Evolutionary conservation across 2,329 filamentous ascomycete species (phyloP).

Genomic region (Fusarium incarnatum): DNA sequence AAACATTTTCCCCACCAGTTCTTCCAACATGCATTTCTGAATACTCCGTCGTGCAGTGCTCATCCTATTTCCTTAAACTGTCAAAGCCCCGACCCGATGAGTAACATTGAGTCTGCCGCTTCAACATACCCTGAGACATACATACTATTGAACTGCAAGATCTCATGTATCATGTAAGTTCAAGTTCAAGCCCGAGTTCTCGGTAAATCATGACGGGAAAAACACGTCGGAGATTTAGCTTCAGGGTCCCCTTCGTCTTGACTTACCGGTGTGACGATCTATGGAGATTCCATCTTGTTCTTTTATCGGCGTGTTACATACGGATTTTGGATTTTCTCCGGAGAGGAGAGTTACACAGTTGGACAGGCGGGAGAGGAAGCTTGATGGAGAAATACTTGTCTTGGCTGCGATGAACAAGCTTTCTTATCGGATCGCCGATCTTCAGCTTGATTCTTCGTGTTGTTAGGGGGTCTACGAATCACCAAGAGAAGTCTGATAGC

Average conservation of each 20-base stretch:
- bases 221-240: constrained; percentile 49
- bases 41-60: neutral
- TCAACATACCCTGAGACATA: constrained; percentile 60
- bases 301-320: constrained; percentile 68
- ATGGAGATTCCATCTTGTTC: constrained; percentile 54
- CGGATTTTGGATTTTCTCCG: constrained; percentile 67
- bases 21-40: constrained; percentile 51
- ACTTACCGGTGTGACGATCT: constrained; percentile 25
- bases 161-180: neutral
- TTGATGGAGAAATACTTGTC: neutral
- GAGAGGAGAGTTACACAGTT: constrained; percentile 66
- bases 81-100: constrained; percentile 57
- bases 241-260: constrained; percentile 48
- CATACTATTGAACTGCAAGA: neutral
- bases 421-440: neutral
- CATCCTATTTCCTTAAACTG: constrained; percentile 68
- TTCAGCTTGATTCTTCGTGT: neutral
- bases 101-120: constrained; percentile 68
- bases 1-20: constrained; percentile 64
- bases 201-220: neutral
- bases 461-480: too few species aligned
- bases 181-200: neutral
- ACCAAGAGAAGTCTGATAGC: neutral
- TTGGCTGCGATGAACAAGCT: neutral
- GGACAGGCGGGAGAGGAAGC: constrained; percentile 70